Conservation (phyloP, 2,329 filamentous ascomycete species). For the Periconia macrospinosa region DNA sequence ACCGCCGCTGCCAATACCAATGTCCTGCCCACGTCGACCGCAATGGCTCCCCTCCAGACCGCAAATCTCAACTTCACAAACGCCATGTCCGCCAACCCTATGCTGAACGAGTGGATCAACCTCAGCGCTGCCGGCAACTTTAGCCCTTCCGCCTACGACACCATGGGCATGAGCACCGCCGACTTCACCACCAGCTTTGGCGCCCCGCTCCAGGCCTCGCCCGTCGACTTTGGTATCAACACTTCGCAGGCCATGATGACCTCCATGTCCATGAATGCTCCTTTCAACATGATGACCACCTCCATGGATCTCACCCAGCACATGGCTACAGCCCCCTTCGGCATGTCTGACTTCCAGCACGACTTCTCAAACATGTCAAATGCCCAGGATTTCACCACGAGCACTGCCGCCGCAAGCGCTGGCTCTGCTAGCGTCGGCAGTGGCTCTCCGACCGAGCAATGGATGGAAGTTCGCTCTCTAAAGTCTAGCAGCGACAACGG, state of each 20-base stretch:
- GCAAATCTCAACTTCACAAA: slow-evolving; percentile 35
- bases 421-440: slow-evolving; percentile 44
- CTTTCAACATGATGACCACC: slow-evolving; percentile 42
- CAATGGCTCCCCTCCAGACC: slow-evolving; percentile 38
- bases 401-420: slow-evolving; percentile 19
- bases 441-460: slow-evolving; percentile 76
- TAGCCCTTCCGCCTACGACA: slow-evolving; percentile 33
- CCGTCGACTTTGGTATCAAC: slow-evolving; percentile 51
- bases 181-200: slow-evolving; percentile 45
- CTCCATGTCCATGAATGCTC: slow-evolving; percentile 45
- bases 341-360: slow-evolving; percentile 70
- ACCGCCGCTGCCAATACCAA: slow-evolving; percentile 17
- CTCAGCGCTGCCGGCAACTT: slow-evolving; percentile 37
- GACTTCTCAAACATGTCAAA: slow-evolving; percentile 64
- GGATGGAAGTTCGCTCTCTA: slow-evolving; percentile 89
- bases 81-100: slow-evolving; percentile 38
- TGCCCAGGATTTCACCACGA: slow-evolving; percentile 47
- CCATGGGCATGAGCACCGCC: slow-evolving; percentile 37
- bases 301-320: slow-evolving; percentile 47
- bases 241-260: slow-evolving; percentile 44
- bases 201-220: slow-evolving; percentile 48
- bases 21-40: slow-evolving; percentile 26
- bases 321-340: slow-evolving; percentile 31
- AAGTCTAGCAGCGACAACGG: slow-evolving; percentile 82
- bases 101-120: slow-evolving; percentile 49